A percentile compares a stretch with the other conserved stretches of the same genome.
Evolutionary conservation across 164 flowering plant genomes (phyloP).

Genomic region (Aristolochia fimbriata): DNA sequence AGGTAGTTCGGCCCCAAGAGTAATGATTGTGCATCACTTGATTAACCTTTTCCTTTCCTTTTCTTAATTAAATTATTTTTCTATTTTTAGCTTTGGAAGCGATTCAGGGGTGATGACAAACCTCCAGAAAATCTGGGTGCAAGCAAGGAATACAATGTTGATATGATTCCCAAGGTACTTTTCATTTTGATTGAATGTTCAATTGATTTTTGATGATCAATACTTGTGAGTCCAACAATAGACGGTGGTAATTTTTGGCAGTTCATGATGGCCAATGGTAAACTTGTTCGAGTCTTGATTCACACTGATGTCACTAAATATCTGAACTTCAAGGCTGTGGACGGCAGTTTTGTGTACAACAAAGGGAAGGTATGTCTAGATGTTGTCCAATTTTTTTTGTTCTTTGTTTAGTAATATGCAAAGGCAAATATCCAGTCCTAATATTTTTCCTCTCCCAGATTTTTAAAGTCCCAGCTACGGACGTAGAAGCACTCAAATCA

Average conservation of each 20-base stretch:
- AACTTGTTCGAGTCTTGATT: constrained; percentile 77
- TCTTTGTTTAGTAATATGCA: background rate
- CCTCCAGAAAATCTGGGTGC: constrained; percentile 66
- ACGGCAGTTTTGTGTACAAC: constrained; percentile 96
- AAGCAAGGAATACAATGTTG: constrained; percentile 88
- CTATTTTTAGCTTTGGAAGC: constrained; percentile 71
- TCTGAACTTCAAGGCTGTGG: constrained; percentile 90
- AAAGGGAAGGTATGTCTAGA: constrained; percentile 60
- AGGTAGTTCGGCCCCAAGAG: constrained; percentile 40
- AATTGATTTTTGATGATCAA: background rate
- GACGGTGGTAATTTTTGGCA: constrained; percentile 9
- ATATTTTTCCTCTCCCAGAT: constrained; percentile 29
- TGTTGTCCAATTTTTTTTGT: background rate
- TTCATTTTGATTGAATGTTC: background rate
- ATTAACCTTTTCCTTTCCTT: too few relatives aligned
- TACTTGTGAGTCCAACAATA: background rate
- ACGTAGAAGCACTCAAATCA: constrained; percentile 93
- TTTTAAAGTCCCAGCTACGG: constrained; percentile 91
- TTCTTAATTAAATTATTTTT: background rate
- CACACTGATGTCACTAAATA: constrained; percentile 95
- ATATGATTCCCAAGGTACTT: constrained; percentile 87
- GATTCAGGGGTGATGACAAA: constrained; percentile 57
- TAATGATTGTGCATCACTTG: too few relatives aligned
- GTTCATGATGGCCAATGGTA: constrained; percentile 97
- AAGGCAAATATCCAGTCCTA: background rate